Conservation (phyloP, 2,329 filamentous ascomycete species). For the Tolypocladium ophioglossoides region DNA sequence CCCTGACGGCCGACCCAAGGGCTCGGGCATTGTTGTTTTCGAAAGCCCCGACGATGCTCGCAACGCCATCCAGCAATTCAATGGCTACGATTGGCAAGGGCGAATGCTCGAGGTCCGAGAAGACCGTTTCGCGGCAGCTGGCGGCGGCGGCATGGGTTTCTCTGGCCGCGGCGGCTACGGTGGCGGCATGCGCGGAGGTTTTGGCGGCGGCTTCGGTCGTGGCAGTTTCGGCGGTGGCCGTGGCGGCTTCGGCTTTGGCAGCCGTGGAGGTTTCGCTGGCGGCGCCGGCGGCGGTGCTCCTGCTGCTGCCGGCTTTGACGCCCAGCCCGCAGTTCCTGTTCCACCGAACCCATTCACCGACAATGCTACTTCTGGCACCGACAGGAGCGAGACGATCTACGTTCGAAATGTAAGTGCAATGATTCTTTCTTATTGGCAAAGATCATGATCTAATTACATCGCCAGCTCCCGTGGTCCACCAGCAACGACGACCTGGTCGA, state of each 20-base stretch:
- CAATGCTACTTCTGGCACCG: slow-evolving; percentile 76
- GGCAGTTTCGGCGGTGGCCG: slow-evolving; percentile 27
- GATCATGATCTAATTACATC: slow-evolving; percentile 9
- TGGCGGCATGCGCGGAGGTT: slow-evolving; percentile 47
- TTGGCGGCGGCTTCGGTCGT: slow-evolving; percentile 44
- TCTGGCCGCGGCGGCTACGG: slow-evolving; percentile 49
- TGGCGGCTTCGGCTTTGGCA: slow-evolving; percentile 33
- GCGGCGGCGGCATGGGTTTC: slow-evolving; percentile 40
- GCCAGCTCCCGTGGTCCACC: slow-evolving; percentile 91
- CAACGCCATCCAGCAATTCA: slow-evolving; percentile 94
- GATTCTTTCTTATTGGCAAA: background rate
- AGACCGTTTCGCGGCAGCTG: slow-evolving; percentile 72
- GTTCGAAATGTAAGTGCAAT: slow-evolving; percentile 78
- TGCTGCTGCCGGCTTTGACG: slow-evolving; percentile 27
- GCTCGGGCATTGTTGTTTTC: slow-evolving; percentile 93
- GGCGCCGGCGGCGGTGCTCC: slow-evolving; percentile 18
- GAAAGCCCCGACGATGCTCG: slow-evolving; percentile 90
- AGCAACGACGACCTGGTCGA: slow-evolving; percentile 97
- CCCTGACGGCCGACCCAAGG: slow-evolving; percentile 87
- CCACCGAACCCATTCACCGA: slow-evolving; percentile 90
- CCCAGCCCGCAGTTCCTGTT: slow-evolving; percentile 33
- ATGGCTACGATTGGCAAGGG: slow-evolving; percentile 98
- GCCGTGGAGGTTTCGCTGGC: slow-evolving; percentile 38
- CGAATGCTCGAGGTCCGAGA: slow-evolving; percentile 88
- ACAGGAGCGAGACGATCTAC: slow-evolving; percentile 77